A percentile compares a stretch with the other conserved stretches of the same genome.
phyloP scores from a whole-genome alignment of 1,284 basidiomycete species.

The Abortiporus biennis region DNA sequence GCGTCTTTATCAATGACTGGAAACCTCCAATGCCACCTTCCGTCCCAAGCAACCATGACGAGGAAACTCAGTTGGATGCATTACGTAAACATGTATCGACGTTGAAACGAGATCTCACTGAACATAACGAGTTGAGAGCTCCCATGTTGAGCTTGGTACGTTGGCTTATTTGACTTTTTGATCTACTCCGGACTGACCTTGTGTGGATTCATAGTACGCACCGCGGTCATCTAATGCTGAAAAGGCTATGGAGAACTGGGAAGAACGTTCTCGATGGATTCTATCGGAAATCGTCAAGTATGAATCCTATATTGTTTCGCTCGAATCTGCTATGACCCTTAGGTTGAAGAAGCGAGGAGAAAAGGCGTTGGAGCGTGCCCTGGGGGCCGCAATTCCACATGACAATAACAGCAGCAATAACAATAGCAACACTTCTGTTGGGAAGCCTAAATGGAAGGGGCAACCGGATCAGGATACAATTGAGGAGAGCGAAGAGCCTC shows the following conservation, averaged over 20 bases:
- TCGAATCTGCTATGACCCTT: conserved; percentile 75
- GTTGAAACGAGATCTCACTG: conserved; percentile 74
- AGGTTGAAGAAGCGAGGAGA: conserved; percentile 83
- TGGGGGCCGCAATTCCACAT: conserved; percentile 36
- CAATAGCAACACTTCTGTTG: conserved; percentile 13
- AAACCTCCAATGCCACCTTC: conserved; percentile 81
- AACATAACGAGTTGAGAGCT: conserved; percentile 79
- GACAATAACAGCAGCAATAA: conserved; percentile 7
- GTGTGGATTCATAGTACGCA: conserved; percentile 57
- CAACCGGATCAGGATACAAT: conserved; percentile 41
- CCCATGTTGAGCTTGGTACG: conserved; percentile 81
- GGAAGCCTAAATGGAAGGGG: conserved; percentile 42
- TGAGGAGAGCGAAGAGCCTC: conserved; percentile 45
- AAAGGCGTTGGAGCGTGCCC: conserved; percentile 75
- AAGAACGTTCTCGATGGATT: conserved; percentile 84
- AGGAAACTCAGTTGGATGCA: conserved; percentile 87
- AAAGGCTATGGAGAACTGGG: conserved; percentile 89
- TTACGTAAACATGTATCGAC: conserved; percentile 73
- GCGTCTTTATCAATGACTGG: conserved; percentile 91
- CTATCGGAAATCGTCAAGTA: conserved; percentile 94
- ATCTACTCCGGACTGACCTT: neutral
- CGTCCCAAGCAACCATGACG: conserved; percentile 81
- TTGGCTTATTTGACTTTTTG: conserved; percentile 12
- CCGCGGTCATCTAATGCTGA: conserved; percentile 66
- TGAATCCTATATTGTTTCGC: conserved; percentile 88